Evolutionary conservation across 2,329 filamentous ascomycete species (phyloP).

Genomic region (Apiospora koreana): DNA sequence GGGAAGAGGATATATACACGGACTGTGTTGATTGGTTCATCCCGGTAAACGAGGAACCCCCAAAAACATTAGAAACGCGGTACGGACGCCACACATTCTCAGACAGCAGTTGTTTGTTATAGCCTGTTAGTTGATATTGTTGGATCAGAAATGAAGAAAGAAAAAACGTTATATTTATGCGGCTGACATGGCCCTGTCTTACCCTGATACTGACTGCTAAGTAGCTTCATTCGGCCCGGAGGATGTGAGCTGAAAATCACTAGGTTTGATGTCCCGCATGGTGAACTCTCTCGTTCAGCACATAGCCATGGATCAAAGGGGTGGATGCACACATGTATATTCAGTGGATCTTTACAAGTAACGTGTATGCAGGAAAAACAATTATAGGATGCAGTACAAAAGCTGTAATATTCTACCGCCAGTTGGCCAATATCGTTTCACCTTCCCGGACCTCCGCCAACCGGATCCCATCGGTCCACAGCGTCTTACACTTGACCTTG

Average conservation of each 20-base stretch:
- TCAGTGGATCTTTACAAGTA: too few relatives aligned
- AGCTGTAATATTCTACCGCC: slow-evolving; percentile 15
- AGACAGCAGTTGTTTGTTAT: not conserved
- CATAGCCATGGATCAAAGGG: too few relatives aligned
- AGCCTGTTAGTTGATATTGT: slow-evolving; percentile 4
- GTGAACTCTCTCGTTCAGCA: too few relatives aligned
- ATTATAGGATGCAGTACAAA: too few relatives aligned
- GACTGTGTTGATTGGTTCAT: not conserved
- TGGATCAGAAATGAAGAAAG: not conserved
- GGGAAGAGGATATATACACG: not conserved
- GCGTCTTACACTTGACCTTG: slow-evolving; percentile 23
- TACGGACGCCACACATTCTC: not conserved
- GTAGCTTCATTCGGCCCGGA: too few relatives aligned
- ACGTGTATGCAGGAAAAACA: too few relatives aligned
- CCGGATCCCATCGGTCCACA: slow-evolving; percentile 33
- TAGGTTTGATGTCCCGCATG: too few relatives aligned
- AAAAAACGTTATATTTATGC: not conserved
- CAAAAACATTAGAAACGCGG: not conserved
- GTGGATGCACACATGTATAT: too few relatives aligned
- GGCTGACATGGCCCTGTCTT: not conserved
- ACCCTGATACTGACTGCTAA: not conserved
- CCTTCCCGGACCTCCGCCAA: slow-evolving; percentile 27
- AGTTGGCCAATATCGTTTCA: slow-evolving; percentile 30
- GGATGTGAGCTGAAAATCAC: too few relatives aligned
- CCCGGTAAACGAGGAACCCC: not conserved